Base-by-base conservation (phyloP, 2,329 filamentous ascomycete genomes). In the Fusarium clavum region DNA sequence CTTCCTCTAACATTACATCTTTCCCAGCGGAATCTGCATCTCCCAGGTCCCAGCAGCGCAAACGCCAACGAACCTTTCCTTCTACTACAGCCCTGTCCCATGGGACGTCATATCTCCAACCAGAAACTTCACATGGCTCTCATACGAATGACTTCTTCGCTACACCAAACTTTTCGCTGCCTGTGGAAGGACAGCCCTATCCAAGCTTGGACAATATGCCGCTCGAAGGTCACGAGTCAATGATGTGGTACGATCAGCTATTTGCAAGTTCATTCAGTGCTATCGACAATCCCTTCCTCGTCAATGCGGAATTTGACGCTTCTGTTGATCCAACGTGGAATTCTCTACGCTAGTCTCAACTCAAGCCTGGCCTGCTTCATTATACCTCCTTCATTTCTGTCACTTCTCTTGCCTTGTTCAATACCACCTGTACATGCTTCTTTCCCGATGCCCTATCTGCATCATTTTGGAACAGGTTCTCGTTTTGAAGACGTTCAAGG, bases 171-270 rank as follows among this genome's bases (percentile, higher is more conserved):
- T 40, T 14, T 6, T 57, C 47, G 5, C 10, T 62, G 1, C 25
- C 40, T 3, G 9, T 46, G 4, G 63, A 67, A 13, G 38, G 27
- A 5, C 6, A 43, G 2, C 55, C 14, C 10, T 54, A 14, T 0
- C 43, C 47, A 22, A 57, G 43, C 24, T 24, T 70, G 4, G 67
- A 73, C 8, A 45, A 52, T 10, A 49, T 72, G 18, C 64, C 69
- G 0, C 59, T 74, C 1, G 77, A 79, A 20, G 77, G 76, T 0
- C 77, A 79, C n/a, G 76, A 79, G 53, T 78, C 77, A 1, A 78
- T 79, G 64, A 76, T 78, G 44, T 79, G 77, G 77, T 79, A 78
- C 40, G 77, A 79, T 10, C 77, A 79, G 40, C 45, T 79, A 20
- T 79, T 79, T 60, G 77, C 75, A 2, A 79, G 76, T 38, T 78